Percentiles rank a stretch among this genome's conserved stretches.
These are phyloP conservation scores for Aspergillus intermedius DNA, from an alignment of 2,329 filamentous ascomycete species.

Conservation along the genomic window DNA sequence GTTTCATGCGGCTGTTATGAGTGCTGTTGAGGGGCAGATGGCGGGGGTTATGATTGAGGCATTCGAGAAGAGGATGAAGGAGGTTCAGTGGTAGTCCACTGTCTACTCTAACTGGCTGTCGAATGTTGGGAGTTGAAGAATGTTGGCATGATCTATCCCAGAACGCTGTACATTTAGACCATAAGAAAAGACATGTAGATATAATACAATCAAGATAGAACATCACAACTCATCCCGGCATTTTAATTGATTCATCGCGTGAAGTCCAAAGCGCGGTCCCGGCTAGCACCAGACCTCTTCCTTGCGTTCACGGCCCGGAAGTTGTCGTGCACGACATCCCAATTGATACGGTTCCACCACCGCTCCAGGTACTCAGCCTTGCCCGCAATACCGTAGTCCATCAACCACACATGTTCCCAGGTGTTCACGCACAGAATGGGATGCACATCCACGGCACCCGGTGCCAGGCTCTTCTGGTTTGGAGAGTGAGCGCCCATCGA, in stretches of 20 bases:
- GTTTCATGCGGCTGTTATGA: conserved; percentile 76
- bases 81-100: conserved; percentile 18
- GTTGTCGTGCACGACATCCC: conserved; percentile 61
- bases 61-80: conserved; percentile 73
- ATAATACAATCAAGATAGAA: conserved; percentile 22
- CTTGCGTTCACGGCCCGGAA: conserved; percentile 28
- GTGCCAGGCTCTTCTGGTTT: conserved; percentile 32
- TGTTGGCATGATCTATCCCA: conserved; percentile 2
- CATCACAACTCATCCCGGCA: not conserved
- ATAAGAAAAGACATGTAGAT: conserved; percentile 14
- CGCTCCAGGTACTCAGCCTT: conserved; percentile 69
- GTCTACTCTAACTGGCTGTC: not conserved
- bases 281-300: conserved; percentile 13
- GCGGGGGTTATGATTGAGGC: conserved; percentile 86
- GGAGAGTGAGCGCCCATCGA: conserved; percentile 28
- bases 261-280: conserved; percentile 22
- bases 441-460: conserved; percentile 48
- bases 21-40: conserved; percentile 74
- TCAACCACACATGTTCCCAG: conserved; percentile 90
- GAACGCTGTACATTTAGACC: conserved; percentile 17
- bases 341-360: conserved; percentile 89
- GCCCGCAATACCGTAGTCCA: conserved; percentile 69
- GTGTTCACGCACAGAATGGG: conserved; percentile 89
- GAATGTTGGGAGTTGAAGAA: not conserved
- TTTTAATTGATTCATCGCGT: conserved; percentile 9